These are phyloP conservation scores for Betula pendula DNA, from an alignment of 306 rosid species.

Conservation along the genomic window DNA sequence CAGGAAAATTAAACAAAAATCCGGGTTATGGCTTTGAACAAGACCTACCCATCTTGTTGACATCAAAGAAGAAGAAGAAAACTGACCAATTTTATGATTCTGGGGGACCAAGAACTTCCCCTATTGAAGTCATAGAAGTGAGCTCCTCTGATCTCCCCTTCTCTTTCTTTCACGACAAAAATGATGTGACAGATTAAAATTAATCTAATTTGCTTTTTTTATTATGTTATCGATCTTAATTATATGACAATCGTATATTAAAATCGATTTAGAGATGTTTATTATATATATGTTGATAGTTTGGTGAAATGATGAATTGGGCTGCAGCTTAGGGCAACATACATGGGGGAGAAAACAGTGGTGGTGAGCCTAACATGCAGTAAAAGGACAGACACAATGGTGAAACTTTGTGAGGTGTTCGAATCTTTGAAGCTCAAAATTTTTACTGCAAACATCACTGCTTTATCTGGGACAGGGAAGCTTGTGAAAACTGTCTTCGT, in stretches of 20 bases:
- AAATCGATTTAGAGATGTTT: no score
- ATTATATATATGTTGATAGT: no score
- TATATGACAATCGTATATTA: no score
- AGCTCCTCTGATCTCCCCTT: neutral
- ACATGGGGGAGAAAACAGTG: conserved; percentile 72
- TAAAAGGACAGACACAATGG: conserved; percentile 83
- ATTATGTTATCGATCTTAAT: no score
- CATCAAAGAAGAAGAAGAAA: conserved; percentile 84
- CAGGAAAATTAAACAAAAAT: conserved; percentile 50
- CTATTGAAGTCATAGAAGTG: conserved; percentile 77
- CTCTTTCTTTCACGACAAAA: no score
- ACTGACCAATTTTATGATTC: conserved; percentile 45
- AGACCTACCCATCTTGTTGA: conserved; percentile 54
- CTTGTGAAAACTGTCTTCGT: conserved; percentile 84
- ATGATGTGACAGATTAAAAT: no score
- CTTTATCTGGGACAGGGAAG: conserved; percentile 74
- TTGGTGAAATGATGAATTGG: neutral
- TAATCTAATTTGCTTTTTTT: no score
- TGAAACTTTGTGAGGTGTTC: conserved; percentile 78
- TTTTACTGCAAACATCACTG: conserved; percentile 68
- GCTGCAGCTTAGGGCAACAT: conserved; percentile 68
- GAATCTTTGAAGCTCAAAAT: conserved; percentile 92
- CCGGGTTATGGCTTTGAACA: conserved; percentile 43
- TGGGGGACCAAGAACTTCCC: conserved; percentile 49
- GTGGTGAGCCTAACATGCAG: conserved; percentile 86